Conservation (phyloP, 2,329 filamentous ascomycete genomes). For the Penicillium sp. region DNA sequence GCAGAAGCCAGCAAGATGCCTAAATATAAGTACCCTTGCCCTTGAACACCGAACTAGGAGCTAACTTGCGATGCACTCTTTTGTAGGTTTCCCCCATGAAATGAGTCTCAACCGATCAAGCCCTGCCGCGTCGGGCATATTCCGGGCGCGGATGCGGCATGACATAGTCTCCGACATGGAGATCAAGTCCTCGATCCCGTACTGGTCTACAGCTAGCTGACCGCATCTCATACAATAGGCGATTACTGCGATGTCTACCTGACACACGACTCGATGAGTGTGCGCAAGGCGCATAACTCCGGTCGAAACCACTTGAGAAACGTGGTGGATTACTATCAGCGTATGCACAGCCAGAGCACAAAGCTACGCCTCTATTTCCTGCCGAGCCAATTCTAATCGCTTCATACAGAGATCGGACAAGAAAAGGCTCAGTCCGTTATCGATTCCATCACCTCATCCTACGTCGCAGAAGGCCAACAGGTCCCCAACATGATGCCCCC, state of each 20-base stretch:
- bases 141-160: constrained; percentile 7
- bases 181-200: background rate
- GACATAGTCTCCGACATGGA: background rate
- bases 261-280: constrained; percentile 99
- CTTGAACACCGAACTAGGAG: constrained; percentile 8
- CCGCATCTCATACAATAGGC: constrained; percentile 45
- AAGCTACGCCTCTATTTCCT: background rate
- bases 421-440: constrained; percentile 99
- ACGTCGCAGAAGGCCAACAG: constrained; percentile 89
- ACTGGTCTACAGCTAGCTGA: constrained; percentile 10
- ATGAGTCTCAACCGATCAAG: background rate
- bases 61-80: constrained; percentile 64
- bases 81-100: constrained; percentile 53
- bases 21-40: constrained; percentile 69
- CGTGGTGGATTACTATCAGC: constrained; percentile 98
- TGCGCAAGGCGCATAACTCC: constrained; percentile 97
- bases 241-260: constrained; percentile 99
- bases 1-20: constrained; percentile 64
- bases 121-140: constrained; percentile 2
- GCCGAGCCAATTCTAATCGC: background rate
- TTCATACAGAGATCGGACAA: constrained; percentile 84
- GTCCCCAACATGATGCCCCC: constrained; percentile 72
- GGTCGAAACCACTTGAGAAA: constrained; percentile 96
- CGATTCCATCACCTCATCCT: constrained; percentile 94
- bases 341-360: constrained; percentile 47